A percentile compares a stretch with the other conserved stretches of the same genome.
phyloP scores from a whole-genome alignment of 1,139 yeast genomes.

The Saccharomycopsis hybrid region DNA sequence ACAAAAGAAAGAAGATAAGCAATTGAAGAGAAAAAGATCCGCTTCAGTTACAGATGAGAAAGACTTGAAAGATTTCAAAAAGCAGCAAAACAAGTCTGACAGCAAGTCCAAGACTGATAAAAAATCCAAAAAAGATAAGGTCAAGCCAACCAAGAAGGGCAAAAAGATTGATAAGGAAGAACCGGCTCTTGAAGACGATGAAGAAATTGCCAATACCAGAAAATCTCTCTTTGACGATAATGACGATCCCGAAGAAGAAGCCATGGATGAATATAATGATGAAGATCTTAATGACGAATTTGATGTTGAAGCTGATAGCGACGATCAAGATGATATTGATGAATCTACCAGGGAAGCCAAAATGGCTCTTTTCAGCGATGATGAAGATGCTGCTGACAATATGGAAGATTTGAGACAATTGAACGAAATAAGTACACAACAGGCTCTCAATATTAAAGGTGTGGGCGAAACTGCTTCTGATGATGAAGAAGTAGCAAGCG shows the following conservation, averaged over 20 bases:
- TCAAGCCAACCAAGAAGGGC: constrained; percentile 25
- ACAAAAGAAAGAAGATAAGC: constrained; percentile 26
- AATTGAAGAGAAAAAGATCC: constrained; percentile 31
- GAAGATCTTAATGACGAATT: constrained; percentile 45
- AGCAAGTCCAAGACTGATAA: constrained; percentile 28
- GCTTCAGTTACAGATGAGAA: constrained; percentile 25
- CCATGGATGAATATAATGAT: constrained; percentile 41
- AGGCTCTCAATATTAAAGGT: constrained; percentile 44
- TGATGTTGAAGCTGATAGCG: constrained; percentile 51
- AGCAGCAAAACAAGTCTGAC: constrained; percentile 24
- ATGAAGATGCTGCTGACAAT: constrained; percentile 55
- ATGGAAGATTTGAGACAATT: constrained; percentile 80
- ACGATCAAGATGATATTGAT: constrained; percentile 38
- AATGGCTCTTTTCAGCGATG: constrained; percentile 65
- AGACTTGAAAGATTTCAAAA: constrained; percentile 25
- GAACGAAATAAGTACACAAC: constrained; percentile 70
- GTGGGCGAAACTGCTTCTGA: constrained; percentile 40
- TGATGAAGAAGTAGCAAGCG: constrained; percentile 54
- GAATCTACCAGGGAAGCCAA: constrained; percentile 50
- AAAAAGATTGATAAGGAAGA: constrained; percentile 33
- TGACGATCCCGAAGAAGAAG: constrained; percentile 46
- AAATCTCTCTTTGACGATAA: constrained; percentile 75
- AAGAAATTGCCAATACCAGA: constrained; percentile 59
- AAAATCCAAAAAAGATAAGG: constrained; percentile 24
- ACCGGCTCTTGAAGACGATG: constrained; percentile 59